Evolutionary conservation across 805 yeast genomes (phyloP).

Genomic region (Scheffersomyces spartinae): DNA sequence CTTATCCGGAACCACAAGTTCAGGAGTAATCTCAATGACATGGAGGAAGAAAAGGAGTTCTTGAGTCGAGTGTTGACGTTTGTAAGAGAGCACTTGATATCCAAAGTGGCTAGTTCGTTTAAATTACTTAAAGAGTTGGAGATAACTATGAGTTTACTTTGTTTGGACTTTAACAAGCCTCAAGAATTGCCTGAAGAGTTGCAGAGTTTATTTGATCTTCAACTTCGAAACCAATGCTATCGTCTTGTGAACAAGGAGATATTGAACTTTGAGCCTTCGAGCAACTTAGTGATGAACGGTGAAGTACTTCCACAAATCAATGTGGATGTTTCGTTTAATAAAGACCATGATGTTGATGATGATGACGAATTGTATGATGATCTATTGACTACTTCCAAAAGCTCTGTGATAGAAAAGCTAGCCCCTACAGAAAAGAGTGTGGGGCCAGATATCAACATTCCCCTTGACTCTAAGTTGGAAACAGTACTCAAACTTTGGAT

Average conservation of each 20-base stretch:
- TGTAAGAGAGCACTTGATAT: slow-evolving; percentile 50
- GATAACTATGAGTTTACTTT: slow-evolving; percentile 70
- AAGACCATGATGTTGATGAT: slow-evolving; percentile 3
- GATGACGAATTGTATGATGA: slow-evolving; percentile 4
- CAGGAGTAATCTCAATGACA: slow-evolving; percentile 7
- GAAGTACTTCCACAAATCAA: too few relatives aligned
- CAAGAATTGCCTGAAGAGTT: slow-evolving; percentile 43
- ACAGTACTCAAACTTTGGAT: slow-evolving; percentile 50
- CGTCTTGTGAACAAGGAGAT: slow-evolving; percentile 60
- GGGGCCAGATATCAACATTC: too few relatives aligned
- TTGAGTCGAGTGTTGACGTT: slow-evolving; percentile 43
- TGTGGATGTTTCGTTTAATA: too few relatives aligned
- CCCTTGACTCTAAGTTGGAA: slow-evolving; percentile 38
- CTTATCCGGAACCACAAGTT: slow-evolving; percentile 42
- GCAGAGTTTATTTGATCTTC: slow-evolving; percentile 42
- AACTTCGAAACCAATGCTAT: slow-evolving; percentile 55
- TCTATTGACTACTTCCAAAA: too few relatives aligned
- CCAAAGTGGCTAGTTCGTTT: slow-evolving; percentile 46
- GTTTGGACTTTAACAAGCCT: slow-evolving; percentile 35
- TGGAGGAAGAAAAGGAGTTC: slow-evolving; percentile 34
- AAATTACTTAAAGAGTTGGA: slow-evolving; percentile 64
- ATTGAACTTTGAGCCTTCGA: slow-evolving; percentile 31
- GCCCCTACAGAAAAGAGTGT: too few relatives aligned
- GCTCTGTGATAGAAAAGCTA: too few relatives aligned
- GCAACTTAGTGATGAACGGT: too few relatives aligned